Evolutionary conservation across 192 early-diverging fungal genomes (phyloP).

Genomic region (Phlyctochytrium bullatum): DNA sequence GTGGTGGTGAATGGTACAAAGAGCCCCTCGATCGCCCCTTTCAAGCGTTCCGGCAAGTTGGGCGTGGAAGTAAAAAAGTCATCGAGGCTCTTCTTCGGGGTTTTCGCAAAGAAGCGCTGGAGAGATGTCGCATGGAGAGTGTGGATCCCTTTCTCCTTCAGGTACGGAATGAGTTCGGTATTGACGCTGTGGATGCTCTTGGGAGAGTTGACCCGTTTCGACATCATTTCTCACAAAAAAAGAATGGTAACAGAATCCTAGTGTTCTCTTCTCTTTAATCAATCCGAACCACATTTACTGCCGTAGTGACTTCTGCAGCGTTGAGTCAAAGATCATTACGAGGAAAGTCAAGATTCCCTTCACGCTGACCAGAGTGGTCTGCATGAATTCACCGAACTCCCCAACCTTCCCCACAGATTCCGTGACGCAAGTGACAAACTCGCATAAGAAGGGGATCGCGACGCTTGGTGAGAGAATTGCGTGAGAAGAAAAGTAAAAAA

Average conservation of each 20-base stretch:
- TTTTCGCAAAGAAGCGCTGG: background rate
- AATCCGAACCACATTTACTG: too few species aligned
- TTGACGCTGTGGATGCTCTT: background rate
- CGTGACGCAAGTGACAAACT: background rate
- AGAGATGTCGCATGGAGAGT: background rate
- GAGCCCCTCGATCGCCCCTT: background rate
- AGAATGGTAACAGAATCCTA: too few species aligned
- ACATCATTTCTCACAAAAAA: background rate
- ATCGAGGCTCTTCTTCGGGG: background rate
- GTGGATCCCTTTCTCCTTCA: background rate
- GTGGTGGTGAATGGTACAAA: conserved; percentile 1
- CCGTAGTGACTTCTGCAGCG: background rate
- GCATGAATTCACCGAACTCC: background rate
- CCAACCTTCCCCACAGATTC: background rate
- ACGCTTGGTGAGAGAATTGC: too few species aligned
- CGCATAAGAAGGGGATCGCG: background rate
- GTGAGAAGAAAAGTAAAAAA: too few species aligned
- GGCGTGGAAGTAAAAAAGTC: background rate
- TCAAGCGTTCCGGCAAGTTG: background rate
- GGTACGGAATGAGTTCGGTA: background rate
- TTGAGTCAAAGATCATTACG: background rate
- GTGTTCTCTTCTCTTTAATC: background rate
- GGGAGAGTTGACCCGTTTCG: background rate
- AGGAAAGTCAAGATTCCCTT: background rate
- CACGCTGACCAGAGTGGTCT: background rate